These are phyloP conservation scores for Terfezia claveryi DNA, from an alignment of 495 filamentous ascomycete genomes.

Conservation along the genomic window DNA sequence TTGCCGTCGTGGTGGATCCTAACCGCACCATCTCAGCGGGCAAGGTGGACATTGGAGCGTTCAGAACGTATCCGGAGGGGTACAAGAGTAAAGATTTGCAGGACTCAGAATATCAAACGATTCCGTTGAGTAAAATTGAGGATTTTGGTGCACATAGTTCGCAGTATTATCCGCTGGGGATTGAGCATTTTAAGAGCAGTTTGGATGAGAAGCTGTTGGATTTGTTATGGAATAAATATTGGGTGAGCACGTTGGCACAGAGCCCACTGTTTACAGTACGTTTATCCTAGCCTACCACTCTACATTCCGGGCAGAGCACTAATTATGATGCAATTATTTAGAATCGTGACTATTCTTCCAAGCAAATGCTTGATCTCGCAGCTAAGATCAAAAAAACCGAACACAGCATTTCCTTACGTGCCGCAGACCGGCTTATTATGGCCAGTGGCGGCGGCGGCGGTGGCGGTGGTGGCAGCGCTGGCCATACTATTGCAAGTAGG, in stretches of 20 bases:
- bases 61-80: slow-evolving; percentile 67
- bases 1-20: slow-evolving; percentile 92
- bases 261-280: slow-evolving; percentile 52
- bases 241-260: slow-evolving; percentile 95
- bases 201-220: slow-evolving; percentile 71
- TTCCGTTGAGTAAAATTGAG: slow-evolving; percentile 76
- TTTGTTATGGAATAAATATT: slow-evolving; percentile 97
- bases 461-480: neutral
- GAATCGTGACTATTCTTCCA: slow-evolving; percentile 79
- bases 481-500: slow-evolving; percentile 1
- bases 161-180: slow-evolving; percentile 71
- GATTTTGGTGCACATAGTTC: slow-evolving; percentile 79
- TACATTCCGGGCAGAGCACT: no score
- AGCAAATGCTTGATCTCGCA: slow-evolving; percentile 75
- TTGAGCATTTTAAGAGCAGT: slow-evolving; percentile 79
- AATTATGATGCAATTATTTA: neutral
- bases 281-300: neutral
- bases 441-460: slow-evolving; percentile 1
- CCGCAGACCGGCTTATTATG: slow-evolving; percentile 23
- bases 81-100: slow-evolving; percentile 36
- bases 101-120: slow-evolving; percentile 39
- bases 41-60: slow-evolving; percentile 94
- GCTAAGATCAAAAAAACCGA: slow-evolving; percentile 49
- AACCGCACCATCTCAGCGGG: slow-evolving; percentile 87
- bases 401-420: slow-evolving; percentile 11